Conservation (phyloP, 768 basidiomycete genomes). For the Mycena metata region DNA sequence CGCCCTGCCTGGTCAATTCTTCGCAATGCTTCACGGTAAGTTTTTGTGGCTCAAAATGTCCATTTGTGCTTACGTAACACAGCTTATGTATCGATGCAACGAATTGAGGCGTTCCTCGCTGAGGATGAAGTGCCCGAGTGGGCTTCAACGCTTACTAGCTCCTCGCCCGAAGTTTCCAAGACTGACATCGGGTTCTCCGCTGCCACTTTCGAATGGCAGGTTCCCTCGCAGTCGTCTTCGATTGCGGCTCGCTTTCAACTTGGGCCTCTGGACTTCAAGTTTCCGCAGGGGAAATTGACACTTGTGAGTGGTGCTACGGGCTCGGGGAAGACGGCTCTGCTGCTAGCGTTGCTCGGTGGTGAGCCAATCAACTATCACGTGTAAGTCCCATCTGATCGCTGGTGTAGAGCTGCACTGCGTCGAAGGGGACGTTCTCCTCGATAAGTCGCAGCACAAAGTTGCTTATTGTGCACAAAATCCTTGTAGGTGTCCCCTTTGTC, state of each 20-base stretch:
- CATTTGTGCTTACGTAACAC: constrained; percentile 19
- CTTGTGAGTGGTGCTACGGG: constrained; percentile 77
- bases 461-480: constrained; percentile 80
- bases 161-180: constrained; percentile 32
- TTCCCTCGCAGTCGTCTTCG: constrained; percentile 43
- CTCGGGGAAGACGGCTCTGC: constrained; percentile 76
- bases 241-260: constrained; percentile 63
- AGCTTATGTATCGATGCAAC: constrained; percentile 86
- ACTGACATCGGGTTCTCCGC: constrained; percentile 64
- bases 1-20: constrained; percentile 71
- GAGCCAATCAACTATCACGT: constrained; percentile 35
- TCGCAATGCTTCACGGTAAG: constrained; percentile 73
- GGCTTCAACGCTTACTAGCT: constrained; percentile 74
- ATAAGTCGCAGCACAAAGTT: constrained; percentile 70
- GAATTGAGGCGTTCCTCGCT: constrained; percentile 79
- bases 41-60: not conserved
- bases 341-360: constrained; percentile 79
- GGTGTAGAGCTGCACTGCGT: constrained; percentile 70
- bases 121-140: constrained; percentile 85
- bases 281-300: constrained; percentile 70
- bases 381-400: constrained; percentile 7
- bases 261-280: constrained; percentile 67
- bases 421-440: constrained; percentile 65
- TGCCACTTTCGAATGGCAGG: constrained; percentile 73
- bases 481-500: constrained; percentile 53